Evolutionary conservation across 305 asterid species (phyloP).

Genomic region (Andrographis paniculata): DNA sequence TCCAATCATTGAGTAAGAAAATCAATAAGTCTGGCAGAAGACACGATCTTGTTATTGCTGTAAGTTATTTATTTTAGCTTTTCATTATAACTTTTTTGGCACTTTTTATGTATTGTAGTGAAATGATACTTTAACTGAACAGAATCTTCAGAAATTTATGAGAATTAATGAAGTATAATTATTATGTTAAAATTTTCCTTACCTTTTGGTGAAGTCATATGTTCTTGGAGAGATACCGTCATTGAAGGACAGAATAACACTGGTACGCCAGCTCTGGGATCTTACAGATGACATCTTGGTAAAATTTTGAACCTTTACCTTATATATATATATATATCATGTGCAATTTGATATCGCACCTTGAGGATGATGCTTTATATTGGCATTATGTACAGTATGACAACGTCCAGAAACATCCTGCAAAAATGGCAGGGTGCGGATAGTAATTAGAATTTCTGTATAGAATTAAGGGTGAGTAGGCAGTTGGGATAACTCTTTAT

Average conservation of each 20-base stretch:
- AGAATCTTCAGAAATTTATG: background rate
- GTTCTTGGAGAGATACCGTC: slow-evolving; percentile 98
- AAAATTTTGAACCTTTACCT: slow-evolving; percentile 3
- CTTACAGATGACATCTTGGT: slow-evolving; percentile 91
- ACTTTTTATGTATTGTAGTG: background rate
- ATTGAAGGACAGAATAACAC: slow-evolving; percentile 71
- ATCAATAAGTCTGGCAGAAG: slow-evolving; percentile 55
- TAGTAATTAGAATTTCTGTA: background rate
- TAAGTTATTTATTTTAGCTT: slow-evolving; percentile 30
- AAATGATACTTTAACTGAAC: slow-evolving; percentile 6
- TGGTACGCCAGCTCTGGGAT: slow-evolving; percentile 93
- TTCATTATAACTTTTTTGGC: background rate
- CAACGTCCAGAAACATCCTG: slow-evolving; percentile 3
- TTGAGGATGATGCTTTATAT: slow-evolving; percentile 4
- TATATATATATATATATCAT: slow-evolving; percentile 1
- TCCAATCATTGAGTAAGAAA: slow-evolving; percentile 49
- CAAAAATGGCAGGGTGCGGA: too few species aligned
- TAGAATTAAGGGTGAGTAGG: too few species aligned
- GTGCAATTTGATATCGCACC: slow-evolving; percentile 5
- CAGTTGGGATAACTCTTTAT: too few species aligned
- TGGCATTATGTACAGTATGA: slow-evolving; percentile 6
- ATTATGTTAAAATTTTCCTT: slow-evolving; percentile 15
- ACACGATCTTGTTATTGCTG: slow-evolving; percentile 79
- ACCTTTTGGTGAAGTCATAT: slow-evolving; percentile 54
- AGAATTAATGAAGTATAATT: slow-evolving; percentile 5